These are phyloP conservation scores for Trichoderma reesei DNA, from an alignment of 495 filamentous ascomycete genomes.

Conservation along the genomic window DNA sequence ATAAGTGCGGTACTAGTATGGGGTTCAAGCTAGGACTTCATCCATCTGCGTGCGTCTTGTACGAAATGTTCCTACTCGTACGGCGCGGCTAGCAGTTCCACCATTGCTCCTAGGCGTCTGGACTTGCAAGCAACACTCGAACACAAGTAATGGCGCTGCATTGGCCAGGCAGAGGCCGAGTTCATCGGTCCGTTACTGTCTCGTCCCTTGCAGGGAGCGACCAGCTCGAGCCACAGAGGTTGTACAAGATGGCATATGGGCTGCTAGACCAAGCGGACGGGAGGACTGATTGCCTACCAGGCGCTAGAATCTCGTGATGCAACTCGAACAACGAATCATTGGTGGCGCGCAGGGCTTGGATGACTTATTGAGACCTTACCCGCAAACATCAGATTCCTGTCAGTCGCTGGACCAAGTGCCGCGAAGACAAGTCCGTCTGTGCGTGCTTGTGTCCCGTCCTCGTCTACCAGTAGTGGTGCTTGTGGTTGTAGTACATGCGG, in stretches of 20 bases:
- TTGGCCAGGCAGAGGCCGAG: background rate
- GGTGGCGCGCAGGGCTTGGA: background rate
- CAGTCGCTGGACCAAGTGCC: background rate
- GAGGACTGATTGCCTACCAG: background rate
- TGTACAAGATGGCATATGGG: background rate
- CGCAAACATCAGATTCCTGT: background rate
- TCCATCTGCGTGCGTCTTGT: background rate
- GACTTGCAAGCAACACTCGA: background rate
- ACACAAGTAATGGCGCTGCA: background rate
- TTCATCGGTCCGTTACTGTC: background rate
- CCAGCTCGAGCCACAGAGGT: background rate
- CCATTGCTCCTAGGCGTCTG: background rate
- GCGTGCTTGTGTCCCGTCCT: background rate
- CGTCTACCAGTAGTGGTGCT: background rate
- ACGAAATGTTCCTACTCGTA: background rate
- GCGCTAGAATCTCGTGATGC: background rate
- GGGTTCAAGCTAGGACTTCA: background rate
- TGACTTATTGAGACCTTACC: background rate
- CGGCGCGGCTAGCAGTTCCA: background rate
- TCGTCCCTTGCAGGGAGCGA: background rate
- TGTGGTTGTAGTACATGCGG: background rate
- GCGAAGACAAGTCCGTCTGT: background rate
- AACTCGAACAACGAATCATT: background rate
- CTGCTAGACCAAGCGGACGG: background rate
- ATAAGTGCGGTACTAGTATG: background rate